Conservation (phyloP, 352 stramenopile species). For the Pythium aristosporum region DNA sequence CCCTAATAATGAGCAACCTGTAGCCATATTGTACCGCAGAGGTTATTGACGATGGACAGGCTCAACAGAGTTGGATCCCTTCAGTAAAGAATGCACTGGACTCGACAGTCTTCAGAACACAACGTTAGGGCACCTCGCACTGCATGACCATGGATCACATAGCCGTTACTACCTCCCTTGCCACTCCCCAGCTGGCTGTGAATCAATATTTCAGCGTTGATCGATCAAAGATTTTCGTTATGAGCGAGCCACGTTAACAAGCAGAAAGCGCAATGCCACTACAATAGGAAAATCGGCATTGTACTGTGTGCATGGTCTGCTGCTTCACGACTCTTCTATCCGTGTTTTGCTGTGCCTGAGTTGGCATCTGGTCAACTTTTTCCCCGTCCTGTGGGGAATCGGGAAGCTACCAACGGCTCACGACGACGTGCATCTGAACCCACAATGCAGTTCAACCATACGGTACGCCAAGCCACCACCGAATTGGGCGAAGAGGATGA, state of each 20-base stretch:
- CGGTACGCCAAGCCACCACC: background rate
- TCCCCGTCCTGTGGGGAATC: background rate
- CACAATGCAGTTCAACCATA: background rate
- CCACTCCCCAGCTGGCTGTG: no score
- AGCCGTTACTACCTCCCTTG: no score
- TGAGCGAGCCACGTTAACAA: no score
- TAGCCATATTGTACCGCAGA: background rate
- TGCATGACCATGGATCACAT: no score
- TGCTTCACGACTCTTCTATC: background rate
- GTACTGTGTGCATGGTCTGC: background rate
- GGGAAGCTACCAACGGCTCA: background rate
- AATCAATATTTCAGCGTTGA: no score
- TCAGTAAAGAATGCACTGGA: background rate
- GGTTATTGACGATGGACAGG: background rate
- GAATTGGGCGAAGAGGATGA: background rate
- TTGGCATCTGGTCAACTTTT: background rate
- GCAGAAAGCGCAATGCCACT: no score
- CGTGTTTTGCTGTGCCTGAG: background rate
- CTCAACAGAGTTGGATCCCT: background rate
- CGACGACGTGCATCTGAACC: background rate
- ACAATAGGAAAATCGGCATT: no score
- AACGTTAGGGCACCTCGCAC: no score
- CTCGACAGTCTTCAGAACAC: background rate
- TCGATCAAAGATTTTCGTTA: no score
- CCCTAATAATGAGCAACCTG: background rate